Conservation (phyloP, 441 rosid species). For the Erodium moschatum region DNA sequence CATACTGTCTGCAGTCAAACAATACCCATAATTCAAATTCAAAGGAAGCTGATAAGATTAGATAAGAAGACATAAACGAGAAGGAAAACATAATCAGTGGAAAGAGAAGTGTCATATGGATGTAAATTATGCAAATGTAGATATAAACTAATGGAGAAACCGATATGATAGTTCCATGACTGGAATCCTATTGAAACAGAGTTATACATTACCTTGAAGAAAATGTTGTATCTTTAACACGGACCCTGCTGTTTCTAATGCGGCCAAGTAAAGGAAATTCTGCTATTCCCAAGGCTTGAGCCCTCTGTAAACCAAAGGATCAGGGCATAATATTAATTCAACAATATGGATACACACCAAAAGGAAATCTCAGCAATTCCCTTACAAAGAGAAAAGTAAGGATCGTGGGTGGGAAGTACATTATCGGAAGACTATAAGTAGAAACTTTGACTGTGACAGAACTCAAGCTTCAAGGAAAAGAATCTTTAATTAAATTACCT, state of each 20-base stretch:
- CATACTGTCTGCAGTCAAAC: conserved; percentile 53
- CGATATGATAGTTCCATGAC: conserved; percentile 7
- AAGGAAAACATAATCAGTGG: not conserved
- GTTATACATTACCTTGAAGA: conserved; percentile 63
- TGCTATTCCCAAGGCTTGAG: conserved; percentile 71
- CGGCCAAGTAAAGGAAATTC: conserved; percentile 92
- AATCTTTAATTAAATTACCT: conserved; percentile 44
- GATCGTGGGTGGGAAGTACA: not conserved
- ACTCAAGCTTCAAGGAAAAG: not conserved
- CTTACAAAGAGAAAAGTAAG: conserved; percentile 9
- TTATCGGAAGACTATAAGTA: conserved; percentile 1
- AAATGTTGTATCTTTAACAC: conserved; percentile 82
- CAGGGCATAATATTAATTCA: conserved; percentile 12
- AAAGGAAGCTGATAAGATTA: not conserved
- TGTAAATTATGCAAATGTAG: not conserved
- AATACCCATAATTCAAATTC: not conserved
- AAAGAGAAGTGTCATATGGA: not conserved
- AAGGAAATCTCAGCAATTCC: conserved; percentile 17
- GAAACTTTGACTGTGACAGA: not conserved
- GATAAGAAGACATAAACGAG: not conserved
- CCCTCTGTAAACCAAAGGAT: conserved; percentile 51
- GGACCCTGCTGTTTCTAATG: conserved; percentile 72
- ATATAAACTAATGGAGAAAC: not conserved
- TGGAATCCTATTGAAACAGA: not conserved
- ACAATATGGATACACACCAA: not conserved